Base-by-base conservation (phyloP, 768 basidiomycete genomes). In the Rhizopogon roseolus region DNA sequence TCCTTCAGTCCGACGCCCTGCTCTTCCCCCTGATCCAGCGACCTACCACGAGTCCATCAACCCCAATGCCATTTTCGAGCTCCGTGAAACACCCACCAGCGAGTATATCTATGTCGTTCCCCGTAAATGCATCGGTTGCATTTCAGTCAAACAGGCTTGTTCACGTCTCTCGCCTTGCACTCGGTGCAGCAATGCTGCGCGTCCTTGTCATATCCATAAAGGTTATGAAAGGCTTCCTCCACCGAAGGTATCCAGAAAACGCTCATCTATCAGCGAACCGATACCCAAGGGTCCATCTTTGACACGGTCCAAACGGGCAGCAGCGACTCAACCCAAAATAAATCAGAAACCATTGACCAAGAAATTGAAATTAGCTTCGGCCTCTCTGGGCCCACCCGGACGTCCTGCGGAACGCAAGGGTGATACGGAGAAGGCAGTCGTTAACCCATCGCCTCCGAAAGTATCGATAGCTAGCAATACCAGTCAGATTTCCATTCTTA, bases 1-100 rank as follows among this genome's bases (percentile, higher is more conserved):
- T 61, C 46, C 57, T 27, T 48, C 63, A 1, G 64, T 70, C 27
- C 68, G 68, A 10, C 63, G 68, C 32, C 67, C 67, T 14, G 46
- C 57, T n/a, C 54, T 27, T 3, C 57, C 54, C 11, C 64, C 59
- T 1, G 51, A 57, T 34, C 59, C 56, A 17, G 2, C 41, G 4
- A 39, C 34, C 6, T 70, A 63, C 46, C 66, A 68, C 9, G 25
- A 52, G 14, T 44, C 1, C 22, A 53, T 68, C 50, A 61, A 66
- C 32, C 45, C 59, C 13, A 17, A 51, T 6, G 53, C 54, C 2
- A 68, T 68, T 8, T 70, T 70, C 32, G 66, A 70, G 40, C 58
- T 68, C 39, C 54, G 51, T 39, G 1, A 36, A 10, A 43, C 59
- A 6, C 57, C 56, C 1, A 57, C 56, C 5, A 45, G 39, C 7